Evolutionary conservation across 2,329 filamentous ascomycete genomes (phyloP).

Genomic region (Aphanoascus verrucosus): DNA sequence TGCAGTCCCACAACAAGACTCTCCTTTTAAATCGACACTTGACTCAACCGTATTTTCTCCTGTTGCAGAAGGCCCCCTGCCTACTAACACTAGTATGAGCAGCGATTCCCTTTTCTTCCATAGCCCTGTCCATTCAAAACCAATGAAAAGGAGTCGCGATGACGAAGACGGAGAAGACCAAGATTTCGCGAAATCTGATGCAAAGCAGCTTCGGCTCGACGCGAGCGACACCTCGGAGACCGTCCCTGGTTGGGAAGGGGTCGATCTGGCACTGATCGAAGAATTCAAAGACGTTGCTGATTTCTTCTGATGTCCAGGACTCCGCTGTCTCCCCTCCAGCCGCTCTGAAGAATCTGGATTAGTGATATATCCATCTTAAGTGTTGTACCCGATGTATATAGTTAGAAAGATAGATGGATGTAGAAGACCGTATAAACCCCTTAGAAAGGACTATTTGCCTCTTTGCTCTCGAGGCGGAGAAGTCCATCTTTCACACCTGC

Average conservation of each 20-base stretch:
- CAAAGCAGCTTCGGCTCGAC: background rate
- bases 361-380: background rate
- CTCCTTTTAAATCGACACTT: background rate
- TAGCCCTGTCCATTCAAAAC: background rate
- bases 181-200: background rate
- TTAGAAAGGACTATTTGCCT: too few species aligned
- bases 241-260: constrained; percentile 25
- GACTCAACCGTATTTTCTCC: constrained; percentile 1
- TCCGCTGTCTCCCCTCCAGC: background rate
- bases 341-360: background rate
- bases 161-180: constrained; percentile 1
- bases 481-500: too few species aligned
- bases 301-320: constrained; percentile 24
- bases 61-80: background rate
- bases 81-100: background rate
- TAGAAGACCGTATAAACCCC: too few species aligned
- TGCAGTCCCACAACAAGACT: background rate
- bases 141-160: constrained; percentile 1
- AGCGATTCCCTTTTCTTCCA: constrained; percentile 12
- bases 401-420: too few species aligned
- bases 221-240: background rate
- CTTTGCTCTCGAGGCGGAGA: too few species aligned
- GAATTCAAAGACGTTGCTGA: constrained; percentile 35
- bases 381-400: background rate
- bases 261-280: constrained; percentile 30